Evolutionary conservation across 352 stramenopile species (phyloP), one percentile per base, ranked within the genome.

Genomic region (Phytophthora kernoviae): DNA sequence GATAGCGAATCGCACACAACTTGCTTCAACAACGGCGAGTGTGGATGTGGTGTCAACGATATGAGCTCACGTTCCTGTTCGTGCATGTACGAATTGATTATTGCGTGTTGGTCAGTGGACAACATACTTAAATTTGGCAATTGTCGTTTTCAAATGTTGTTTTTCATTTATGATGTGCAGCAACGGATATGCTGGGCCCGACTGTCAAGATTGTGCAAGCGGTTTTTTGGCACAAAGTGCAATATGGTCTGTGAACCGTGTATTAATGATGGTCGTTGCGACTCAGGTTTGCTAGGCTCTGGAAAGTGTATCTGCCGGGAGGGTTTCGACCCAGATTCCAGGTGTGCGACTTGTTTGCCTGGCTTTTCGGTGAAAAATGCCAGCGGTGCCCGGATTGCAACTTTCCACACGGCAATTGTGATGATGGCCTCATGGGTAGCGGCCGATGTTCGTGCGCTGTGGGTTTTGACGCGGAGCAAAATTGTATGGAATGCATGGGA

Each of bases 401-500:
- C 47, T 91, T 92, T 41, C 84, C 84, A 5, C 78, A 93, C 53
- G 88, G 88, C 50, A 89, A 89, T 42, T 96, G 88, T 54, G 84
- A 95, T 37, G 88, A 94, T 54, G 83, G 88, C 11, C 58, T 93
- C 12, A 84, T 70, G 6, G 88, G 88, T 14, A 91, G 83, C 18
- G 88, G 88, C 12, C 75, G 84, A 8, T 96, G 88, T 58, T 90
- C 85, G n/a, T 96, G 88, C 18, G 84, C 84, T 4, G 86, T 93
- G 17, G 88, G 88, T 17, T 94, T 91, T 41, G 86, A 94, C 55
- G 65, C 76, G 11, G 49, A 72, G 5, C 66, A 74, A 11, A 79
- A 94, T 50, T 96, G 88, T 49, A 81, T 89, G 74, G 79, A 94
- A 55, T 96, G 88, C 61, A 92, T 95, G 77, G 63, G 63, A 56